Percentiles rank a stretch among this genome's conserved stretches.
These are phyloP conservation scores for Aquilaria yunnanensis DNA, from an alignment of 345 rosid genomes.

Conservation along the genomic window DNA sequence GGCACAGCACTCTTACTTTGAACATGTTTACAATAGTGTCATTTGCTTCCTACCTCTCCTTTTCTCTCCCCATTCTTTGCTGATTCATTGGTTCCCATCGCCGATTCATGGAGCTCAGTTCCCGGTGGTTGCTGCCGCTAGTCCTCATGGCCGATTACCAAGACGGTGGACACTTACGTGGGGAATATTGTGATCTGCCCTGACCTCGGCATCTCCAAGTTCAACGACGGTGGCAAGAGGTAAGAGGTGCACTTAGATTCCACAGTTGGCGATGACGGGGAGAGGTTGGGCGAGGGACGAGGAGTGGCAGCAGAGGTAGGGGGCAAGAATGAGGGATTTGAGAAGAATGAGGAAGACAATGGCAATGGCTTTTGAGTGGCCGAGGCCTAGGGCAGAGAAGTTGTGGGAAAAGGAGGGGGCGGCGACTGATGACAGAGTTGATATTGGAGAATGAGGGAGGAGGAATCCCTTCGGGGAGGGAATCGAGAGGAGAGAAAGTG, in stretches of 20 bases:
- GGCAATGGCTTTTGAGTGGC: constrained; percentile 90
- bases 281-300: constrained; percentile 9
- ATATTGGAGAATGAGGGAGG: constrained; percentile 43
- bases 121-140: no score
- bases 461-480: constrained; percentile 13
- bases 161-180: no score
- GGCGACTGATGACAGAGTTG: constrained; percentile 38
- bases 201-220: no score
- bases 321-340: constrained; percentile 77
- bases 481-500: constrained; percentile 13
- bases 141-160: no score
- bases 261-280: constrained; percentile 24
- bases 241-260: constrained; percentile 17
- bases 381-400: constrained; percentile 72
- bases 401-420: constrained; percentile 34
- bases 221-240: no score
- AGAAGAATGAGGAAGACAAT: constrained; percentile 85
- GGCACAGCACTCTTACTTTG: no score
- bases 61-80: no score
- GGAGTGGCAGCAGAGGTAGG: constrained; percentile 83
- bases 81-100: no score
- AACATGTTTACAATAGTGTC: no score
- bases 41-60: no score
- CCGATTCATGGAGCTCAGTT: no score
- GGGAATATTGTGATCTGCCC: no score